These are phyloP conservation scores for Rutstroemia sydowiana DNA, from an alignment of 2,329 filamentous ascomycete genomes.

Conservation along the genomic window DNA sequence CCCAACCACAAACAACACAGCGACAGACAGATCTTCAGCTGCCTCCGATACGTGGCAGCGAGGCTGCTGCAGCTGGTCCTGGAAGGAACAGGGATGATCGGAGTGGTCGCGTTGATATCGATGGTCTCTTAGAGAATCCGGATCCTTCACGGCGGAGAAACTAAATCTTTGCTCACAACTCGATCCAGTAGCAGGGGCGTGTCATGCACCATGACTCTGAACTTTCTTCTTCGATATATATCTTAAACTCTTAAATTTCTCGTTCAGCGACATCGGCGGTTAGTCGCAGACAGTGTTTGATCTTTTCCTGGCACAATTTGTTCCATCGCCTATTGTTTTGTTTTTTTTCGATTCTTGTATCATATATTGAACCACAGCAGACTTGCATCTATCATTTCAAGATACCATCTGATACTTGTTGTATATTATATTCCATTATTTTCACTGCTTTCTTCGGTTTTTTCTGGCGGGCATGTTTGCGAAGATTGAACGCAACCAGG, in stretches of 20 bases:
- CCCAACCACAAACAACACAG: slow-evolving; percentile 31
- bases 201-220: not conserved
- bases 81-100: slow-evolving; percentile 41
- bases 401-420: not conserved
- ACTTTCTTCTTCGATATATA: not conserved
- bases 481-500: not conserved
- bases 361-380: not conserved
- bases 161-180: not conserved
- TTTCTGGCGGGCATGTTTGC: not conserved
- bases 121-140: slow-evolving; percentile 52
- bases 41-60: slow-evolving; percentile 33
- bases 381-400: not conserved
- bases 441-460: not conserved
- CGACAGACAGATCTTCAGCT: slow-evolving; percentile 35
- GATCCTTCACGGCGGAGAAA: slow-evolving; percentile 29
- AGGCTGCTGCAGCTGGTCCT: slow-evolving; percentile 21
- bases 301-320: too few species aligned
- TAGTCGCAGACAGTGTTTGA: too few species aligned
- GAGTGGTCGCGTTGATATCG: slow-evolving; percentile 50
- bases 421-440: not conserved
- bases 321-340: too few species aligned
- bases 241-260: not conserved
- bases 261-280: not conserved
- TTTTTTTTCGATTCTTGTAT: slow-evolving; percentile 2
- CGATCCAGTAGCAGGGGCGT: not conserved